Evolutionary conservation across 768 basidiomycete species (phyloP).

Genomic region (Agaricus bisporus): DNA sequence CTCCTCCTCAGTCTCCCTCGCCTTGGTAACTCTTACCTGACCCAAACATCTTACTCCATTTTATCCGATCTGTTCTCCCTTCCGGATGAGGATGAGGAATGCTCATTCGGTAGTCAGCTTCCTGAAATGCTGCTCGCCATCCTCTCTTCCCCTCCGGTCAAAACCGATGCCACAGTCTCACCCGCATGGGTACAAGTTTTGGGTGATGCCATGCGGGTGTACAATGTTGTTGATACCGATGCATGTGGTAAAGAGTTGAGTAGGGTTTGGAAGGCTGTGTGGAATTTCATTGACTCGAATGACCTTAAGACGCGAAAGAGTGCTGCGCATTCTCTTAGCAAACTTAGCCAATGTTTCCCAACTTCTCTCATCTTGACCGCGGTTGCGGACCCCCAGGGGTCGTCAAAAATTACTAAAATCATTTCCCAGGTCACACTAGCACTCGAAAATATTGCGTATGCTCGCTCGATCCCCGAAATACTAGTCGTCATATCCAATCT

Average conservation of each 20-base stretch:
- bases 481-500: slow-evolving; percentile 70
- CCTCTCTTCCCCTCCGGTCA: slow-evolving; percentile 61
- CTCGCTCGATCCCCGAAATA: slow-evolving; percentile 73
- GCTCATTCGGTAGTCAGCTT: slow-evolving; percentile 47
- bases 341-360: slow-evolving; percentile 67
- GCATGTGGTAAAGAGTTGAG: slow-evolving; percentile 48
- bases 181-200: slow-evolving; percentile 78
- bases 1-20: slow-evolving; percentile 79
- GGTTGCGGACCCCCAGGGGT: slow-evolving; percentile 38
- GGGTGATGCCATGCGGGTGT: slow-evolving; percentile 67
- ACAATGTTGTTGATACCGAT: slow-evolving; percentile 41
- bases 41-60: slow-evolving; percentile 81
- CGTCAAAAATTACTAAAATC: slow-evolving; percentile 55
- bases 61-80: slow-evolving; percentile 73
- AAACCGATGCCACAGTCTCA: slow-evolving; percentile 59
- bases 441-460: slow-evolving; percentile 66
- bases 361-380: slow-evolving; percentile 52
- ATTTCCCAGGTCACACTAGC: slow-evolving; percentile 61
- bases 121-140: slow-evolving; percentile 60
- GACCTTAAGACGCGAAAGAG: slow-evolving; percentile 57
- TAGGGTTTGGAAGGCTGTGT: slow-evolving; percentile 68
- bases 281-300: slow-evolving; percentile 72
- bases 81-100: slow-evolving; percentile 43
- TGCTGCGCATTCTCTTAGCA: slow-evolving; percentile 54
- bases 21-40: slow-evolving; percentile 83